Percentiles rank a stretch among this genome's conserved stretches.
These are phyloP conservation scores for Entophlyctis helioformis DNA, from an alignment of 192 early-diverging fungal genomes.

Conservation along the genomic window DNA sequence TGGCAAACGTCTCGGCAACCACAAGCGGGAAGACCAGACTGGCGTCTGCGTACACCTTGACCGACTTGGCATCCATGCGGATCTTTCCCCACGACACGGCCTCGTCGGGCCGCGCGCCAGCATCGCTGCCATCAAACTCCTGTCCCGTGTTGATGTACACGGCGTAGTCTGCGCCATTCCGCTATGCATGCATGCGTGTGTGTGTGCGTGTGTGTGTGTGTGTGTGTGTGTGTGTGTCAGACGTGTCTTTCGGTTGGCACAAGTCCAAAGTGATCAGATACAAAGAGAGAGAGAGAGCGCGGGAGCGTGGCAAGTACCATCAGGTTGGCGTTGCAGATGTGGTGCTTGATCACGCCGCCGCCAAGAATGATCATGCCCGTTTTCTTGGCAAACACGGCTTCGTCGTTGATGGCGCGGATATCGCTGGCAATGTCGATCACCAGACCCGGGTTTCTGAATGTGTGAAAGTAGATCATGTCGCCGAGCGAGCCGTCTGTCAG, in stretches of 20 bases:
- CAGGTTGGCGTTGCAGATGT: slow-evolving; percentile 96
- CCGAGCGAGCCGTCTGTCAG: slow-evolving; percentile 95
- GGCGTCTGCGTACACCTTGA: slow-evolving; percentile 93
- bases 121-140: slow-evolving; percentile 97
- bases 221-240: no score
- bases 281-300: no score
- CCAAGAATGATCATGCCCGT: slow-evolving; percentile 95
- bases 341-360: slow-evolving; percentile 95
- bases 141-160: slow-evolving; percentile 96
- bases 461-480: slow-evolving; percentile 99
- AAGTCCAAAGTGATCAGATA: no score
- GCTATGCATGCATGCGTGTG: slow-evolving; percentile 15
- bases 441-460: slow-evolving; percentile 87
- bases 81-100: slow-evolving; percentile 99
- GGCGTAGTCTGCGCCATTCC: slow-evolving; percentile 94
- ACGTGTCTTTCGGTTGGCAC: no score
- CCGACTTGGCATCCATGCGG: slow-evolving; percentile 58
- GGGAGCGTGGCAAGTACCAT: no score
- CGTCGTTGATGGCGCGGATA: slow-evolving; percentile 82
- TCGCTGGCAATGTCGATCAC: slow-evolving; percentile 87
- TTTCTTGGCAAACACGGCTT: slow-evolving; percentile 92
- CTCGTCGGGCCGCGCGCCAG: slow-evolving; percentile 94
- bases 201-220: no score
- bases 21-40: slow-evolving; percentile 87
- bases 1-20: slow-evolving; percentile 92